Percentiles rank a stretch among this genome's conserved stretches.
phyloP scores from a whole-genome alignment of 2,329 filamentous ascomycete genomes.

The Phaeosphaeriaceae sp. region DNA sequence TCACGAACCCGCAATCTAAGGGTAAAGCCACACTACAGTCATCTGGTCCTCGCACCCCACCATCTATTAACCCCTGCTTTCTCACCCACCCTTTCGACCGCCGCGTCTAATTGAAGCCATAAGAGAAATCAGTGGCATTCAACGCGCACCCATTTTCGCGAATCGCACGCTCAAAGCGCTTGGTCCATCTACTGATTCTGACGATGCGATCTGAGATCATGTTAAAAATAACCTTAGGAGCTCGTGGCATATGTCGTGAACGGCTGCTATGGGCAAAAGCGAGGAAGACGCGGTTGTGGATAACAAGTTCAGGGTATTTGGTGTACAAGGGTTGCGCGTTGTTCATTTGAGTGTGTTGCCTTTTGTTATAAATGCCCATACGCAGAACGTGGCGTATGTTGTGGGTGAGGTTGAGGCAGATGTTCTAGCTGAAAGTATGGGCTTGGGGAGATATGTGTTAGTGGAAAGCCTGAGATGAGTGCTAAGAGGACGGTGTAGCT shows the following conservation, averaged over 20 bases:
- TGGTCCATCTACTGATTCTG: slow-evolving; percentile 48
- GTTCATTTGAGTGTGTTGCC: slow-evolving; percentile 29
- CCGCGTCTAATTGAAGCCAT: slow-evolving; percentile 9
- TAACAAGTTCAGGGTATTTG: slow-evolving; percentile 48
- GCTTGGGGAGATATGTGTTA: neutral
- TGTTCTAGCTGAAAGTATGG: slow-evolving; percentile 1
- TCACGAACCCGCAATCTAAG: slow-evolving; percentile 55
- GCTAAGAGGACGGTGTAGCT: neutral
- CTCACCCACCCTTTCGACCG: slow-evolving; percentile 60
- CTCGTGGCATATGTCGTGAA: slow-evolving; percentile 34
- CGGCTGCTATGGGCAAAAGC: slow-evolving; percentile 7
- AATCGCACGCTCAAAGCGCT: slow-evolving; percentile 51
- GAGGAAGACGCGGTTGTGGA: slow-evolving; percentile 60
- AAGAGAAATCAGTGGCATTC: slow-evolving; percentile 54
- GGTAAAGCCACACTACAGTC: slow-evolving; percentile 61
- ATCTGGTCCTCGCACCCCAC: slow-evolving; percentile 55
- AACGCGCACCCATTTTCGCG: slow-evolving; percentile 22
- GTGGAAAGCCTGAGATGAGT: neutral
- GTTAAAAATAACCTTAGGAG: slow-evolving; percentile 21
- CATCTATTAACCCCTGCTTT: slow-evolving; percentile 59
- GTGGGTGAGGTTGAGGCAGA: slow-evolving; percentile 24
- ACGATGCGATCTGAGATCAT: slow-evolving; percentile 55
- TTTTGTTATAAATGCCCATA: slow-evolving; percentile 56
- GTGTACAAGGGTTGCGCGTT: slow-evolving; percentile 58
- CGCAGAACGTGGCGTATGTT: slow-evolving; percentile 55